These are phyloP conservation scores for Phytophthora cactorum DNA, from an alignment of 352 stramenopile species.

Conservation along the genomic window DNA sequence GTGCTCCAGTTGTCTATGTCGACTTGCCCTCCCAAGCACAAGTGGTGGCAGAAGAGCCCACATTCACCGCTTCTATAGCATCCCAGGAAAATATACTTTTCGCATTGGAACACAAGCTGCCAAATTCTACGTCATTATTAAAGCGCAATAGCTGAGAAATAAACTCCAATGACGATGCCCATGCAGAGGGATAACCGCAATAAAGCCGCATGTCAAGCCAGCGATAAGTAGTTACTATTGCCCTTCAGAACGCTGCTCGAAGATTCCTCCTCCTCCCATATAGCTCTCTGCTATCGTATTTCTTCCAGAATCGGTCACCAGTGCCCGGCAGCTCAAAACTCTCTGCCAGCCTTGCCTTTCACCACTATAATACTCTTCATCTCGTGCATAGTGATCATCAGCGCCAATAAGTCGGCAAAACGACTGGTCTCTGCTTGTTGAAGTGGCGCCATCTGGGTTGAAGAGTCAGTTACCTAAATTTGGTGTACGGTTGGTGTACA, in stretches of 20 bases:
- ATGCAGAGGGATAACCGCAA: no score
- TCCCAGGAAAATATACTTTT: background rate
- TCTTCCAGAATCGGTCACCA: constrained; percentile 12
- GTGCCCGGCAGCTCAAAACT: background rate
- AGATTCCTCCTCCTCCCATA: constrained; percentile 12
- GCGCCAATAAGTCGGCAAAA: constrained; percentile 13
- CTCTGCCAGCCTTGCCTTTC: constrained; percentile 14
- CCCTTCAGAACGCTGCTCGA: constrained; percentile 26
- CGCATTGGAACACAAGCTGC: background rate
- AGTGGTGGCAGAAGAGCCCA: background rate
- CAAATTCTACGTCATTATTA: background rate
- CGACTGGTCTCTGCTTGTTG: background rate
- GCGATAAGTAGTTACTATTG: background rate
- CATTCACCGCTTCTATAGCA: background rate
- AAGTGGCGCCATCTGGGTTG: constrained; percentile 14
- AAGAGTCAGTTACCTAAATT: constrained; percentile 26
- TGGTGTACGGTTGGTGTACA: constrained; percentile 13
- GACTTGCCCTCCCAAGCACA: background rate
- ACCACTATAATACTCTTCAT: background rate
- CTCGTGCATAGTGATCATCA: background rate
- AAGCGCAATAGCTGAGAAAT: background rate
- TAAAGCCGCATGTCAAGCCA: background rate
- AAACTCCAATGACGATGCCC: no score
- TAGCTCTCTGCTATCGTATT: constrained; percentile 1
- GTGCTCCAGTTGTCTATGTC: no score